Percentiles rank a stretch among this genome's conserved stretches.
These are phyloP conservation scores for Fusarium nurragi DNA, from an alignment of 2,329 filamentous ascomycete species.

Conservation along the genomic window DNA sequence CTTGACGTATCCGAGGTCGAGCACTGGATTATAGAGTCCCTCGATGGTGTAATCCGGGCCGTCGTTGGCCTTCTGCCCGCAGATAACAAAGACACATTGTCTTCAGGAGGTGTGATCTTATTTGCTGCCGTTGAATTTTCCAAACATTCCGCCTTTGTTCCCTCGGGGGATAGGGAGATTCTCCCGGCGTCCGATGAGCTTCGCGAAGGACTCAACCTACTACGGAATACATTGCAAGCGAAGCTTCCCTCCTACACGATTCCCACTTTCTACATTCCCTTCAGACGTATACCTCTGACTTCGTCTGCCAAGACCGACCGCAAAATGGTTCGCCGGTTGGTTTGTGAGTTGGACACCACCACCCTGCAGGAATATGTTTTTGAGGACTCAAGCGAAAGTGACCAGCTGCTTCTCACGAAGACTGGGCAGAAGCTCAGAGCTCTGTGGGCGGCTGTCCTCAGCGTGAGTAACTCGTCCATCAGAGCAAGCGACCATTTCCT, in stretches of 20 bases:
- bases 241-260: neutral
- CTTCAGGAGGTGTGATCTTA: neutral
- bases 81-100: neutral
- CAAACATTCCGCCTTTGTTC: neutral
- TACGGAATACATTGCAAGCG: neutral
- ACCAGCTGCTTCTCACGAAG: neutral
- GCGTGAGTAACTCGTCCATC: neutral
- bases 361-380: neutral
- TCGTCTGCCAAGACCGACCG: neutral
- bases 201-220: neutral
- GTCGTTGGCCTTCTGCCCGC: neutral
- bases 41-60: neutral
- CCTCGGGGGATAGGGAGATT: neutral
- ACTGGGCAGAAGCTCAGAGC: neutral
- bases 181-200: neutral
- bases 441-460: neutral
- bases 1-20: neutral
- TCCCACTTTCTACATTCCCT: neutral
- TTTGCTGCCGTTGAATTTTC: neutral
- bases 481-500: neutral
- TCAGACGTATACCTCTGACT: neutral
- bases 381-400: neutral
- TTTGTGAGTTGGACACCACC: neutral
- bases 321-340: neutral
- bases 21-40: neutral